phyloP scores from a whole-genome alignment of 805 yeast species.

The Cyberlindnera euphorbiae region DNA sequence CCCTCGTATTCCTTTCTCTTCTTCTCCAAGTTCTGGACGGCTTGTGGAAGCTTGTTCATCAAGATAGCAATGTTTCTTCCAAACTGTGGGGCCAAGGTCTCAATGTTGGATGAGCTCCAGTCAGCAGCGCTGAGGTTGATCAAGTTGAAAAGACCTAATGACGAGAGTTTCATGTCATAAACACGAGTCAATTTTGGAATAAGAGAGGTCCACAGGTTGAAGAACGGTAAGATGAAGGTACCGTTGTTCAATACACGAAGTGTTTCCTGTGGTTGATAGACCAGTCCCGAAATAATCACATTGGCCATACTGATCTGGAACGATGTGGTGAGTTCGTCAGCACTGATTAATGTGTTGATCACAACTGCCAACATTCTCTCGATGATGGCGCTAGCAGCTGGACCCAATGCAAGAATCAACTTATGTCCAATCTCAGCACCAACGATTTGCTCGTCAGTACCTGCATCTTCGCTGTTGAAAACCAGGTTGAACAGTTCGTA shows the following conservation, averaged over 20 bases:
- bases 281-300: constrained; percentile 57
- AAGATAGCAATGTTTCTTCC: constrained; percentile 48
- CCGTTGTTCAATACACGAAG: constrained; percentile 44
- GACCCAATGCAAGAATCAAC: constrained; percentile 53
- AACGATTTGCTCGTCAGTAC: constrained; percentile 49
- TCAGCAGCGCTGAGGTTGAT: constrained; percentile 27
- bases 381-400: constrained; percentile 38
- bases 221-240: constrained; percentile 43
- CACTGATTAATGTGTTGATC: constrained; percentile 33
- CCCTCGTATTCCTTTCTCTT: constrained; percentile 42
- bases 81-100: constrained; percentile 39
- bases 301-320: constrained; percentile 50
- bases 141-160: constrained; percentile 60
- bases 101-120: constrained; percentile 30
- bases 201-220: constrained; percentile 58
- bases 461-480: constrained; percentile 40
- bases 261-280: constrained; percentile 53
- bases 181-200: constrained; percentile 59
- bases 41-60: constrained; percentile 62
- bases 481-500: constrained; percentile 45
- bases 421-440: constrained; percentile 64
- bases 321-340: constrained; percentile 22
- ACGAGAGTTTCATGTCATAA: constrained; percentile 73
- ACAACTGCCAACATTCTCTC: constrained; percentile 38
- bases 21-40: constrained; percentile 60